These are phyloP conservation scores for Pulveroboletus sp. DNA, from an alignment of 768 basidiomycete species.

Conservation along the genomic window DNA sequence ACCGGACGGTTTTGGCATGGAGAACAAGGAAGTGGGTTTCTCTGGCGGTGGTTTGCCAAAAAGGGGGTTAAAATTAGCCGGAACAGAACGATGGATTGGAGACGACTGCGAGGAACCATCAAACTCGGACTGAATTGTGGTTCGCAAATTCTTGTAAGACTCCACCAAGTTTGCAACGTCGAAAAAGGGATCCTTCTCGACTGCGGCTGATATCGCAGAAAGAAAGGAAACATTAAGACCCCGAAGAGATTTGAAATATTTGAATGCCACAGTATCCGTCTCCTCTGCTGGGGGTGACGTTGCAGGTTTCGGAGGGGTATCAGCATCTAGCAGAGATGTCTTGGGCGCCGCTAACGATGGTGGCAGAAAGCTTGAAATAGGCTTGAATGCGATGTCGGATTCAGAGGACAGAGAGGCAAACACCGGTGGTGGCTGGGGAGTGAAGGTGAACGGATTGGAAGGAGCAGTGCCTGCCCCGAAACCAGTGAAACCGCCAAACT, in stretches of 20 bases:
- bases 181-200: constrained; percentile 69
- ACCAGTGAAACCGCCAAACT: constrained; percentile 52
- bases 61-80: constrained; percentile 11
- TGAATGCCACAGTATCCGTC: constrained; percentile 36
- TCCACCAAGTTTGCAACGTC: constrained; percentile 57
- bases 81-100: neutral
- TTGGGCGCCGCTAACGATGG: constrained; percentile 1
- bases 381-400: constrained; percentile 8
- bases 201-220: constrained; percentile 52
- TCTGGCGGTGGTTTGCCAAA: constrained; percentile 15
- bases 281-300: constrained; percentile 22
- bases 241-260: constrained; percentile 69
- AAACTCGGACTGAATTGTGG: constrained; percentile 54
- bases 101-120: constrained; percentile 33
- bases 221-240: constrained; percentile 71
- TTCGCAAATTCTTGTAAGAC: constrained; percentile 57
- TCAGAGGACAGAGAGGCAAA: constrained; percentile 10
- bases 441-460: constrained; percentile 41
- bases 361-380: constrained; percentile 23
- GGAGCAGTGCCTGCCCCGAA: constrained; percentile 40
- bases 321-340: constrained; percentile 28
- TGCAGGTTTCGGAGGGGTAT: constrained; percentile 14
- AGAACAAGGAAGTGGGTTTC: constrained; percentile 14
- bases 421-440: constrained; percentile 23
- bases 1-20: constrained; percentile 37